These are phyloP conservation scores for Hirsutella minnesotensis DNA, from an alignment of 2,329 filamentous ascomycete genomes.

Conservation along the genomic window DNA sequence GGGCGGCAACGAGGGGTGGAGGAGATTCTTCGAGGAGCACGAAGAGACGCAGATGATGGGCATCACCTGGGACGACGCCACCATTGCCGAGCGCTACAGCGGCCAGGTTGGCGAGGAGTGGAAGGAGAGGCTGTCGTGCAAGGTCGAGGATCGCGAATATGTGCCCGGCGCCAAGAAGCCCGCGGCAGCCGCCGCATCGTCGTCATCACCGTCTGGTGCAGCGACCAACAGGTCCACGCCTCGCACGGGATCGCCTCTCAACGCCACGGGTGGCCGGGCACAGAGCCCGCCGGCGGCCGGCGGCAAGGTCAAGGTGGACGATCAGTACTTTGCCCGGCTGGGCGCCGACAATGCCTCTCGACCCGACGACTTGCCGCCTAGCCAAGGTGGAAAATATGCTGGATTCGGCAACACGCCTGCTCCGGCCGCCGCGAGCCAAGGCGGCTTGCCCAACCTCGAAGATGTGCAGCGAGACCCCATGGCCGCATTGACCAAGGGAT, in stretches of 20 bases:
- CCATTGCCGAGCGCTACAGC: slow-evolving; percentile 82
- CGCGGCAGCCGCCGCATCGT: slow-evolving; percentile 11
- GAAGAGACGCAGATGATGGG: slow-evolving; percentile 54
- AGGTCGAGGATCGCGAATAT: slow-evolving; percentile 81
- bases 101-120: slow-evolving; percentile 88
- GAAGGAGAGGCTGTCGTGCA: slow-evolving; percentile 79
- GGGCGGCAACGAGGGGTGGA: slow-evolving; percentile 83
- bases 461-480: slow-evolving; percentile 88
- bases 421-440: slow-evolving; percentile 30
- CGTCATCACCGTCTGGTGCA: slow-evolving; percentile 19
- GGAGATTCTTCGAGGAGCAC: slow-evolving; percentile 71
- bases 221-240: slow-evolving; percentile 21
- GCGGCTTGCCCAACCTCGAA: slow-evolving; percentile 56
- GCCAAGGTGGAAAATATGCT: slow-evolving; percentile 81
- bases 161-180: slow-evolving; percentile 57
- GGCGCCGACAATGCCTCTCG: slow-evolving; percentile 73
- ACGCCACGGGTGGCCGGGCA: slow-evolving; percentile 22
- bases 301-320: slow-evolving; percentile 54
- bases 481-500: slow-evolving; percentile 78
- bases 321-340: slow-evolving; percentile 80
- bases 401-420: slow-evolving; percentile 77
- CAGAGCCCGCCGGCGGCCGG: slow-evolving; percentile 25
- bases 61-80: slow-evolving; percentile 71
- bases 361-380: slow-evolving; percentile 65
- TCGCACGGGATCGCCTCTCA: slow-evolving; percentile 28